Evolutionary conservation across 2,329 filamentous ascomycete genomes (phyloP).

Genomic region (Chaetomiaceae sp.): DNA sequence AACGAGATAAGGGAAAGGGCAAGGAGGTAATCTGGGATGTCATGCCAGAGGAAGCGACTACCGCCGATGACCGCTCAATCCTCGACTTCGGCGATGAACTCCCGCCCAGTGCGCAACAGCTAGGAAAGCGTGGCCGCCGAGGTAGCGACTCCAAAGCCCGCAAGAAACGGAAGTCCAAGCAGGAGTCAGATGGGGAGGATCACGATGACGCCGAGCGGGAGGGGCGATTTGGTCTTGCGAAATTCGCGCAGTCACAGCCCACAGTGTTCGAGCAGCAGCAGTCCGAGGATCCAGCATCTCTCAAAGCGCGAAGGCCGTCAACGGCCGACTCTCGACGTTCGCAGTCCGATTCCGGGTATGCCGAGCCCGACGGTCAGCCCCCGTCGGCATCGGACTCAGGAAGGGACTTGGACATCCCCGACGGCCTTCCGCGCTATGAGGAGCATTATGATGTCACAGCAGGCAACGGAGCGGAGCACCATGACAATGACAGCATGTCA

Average conservation of each 20-base stretch:
- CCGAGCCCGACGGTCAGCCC: not conserved
- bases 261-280: not conserved
- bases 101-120: slow-evolving; percentile 4
- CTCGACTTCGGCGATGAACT: not conserved
- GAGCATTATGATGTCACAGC: not conserved
- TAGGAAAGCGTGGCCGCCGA: not conserved
- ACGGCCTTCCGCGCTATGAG: not conserved
- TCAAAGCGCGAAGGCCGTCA: not conserved
- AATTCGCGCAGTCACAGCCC: not conserved
- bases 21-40: not conserved
- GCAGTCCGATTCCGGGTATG: not conserved
- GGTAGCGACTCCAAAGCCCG: slow-evolving; percentile 1
- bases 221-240: not conserved
- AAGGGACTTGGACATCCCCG: not conserved
- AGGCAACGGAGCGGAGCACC: not conserved
- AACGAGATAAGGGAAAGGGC: not conserved
- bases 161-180: not conserved
- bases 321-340: not conserved
- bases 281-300: not conserved
- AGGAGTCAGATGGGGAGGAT: not conserved
- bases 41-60: not conserved
- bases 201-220: not conserved
- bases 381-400: not conserved
- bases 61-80: not conserved
- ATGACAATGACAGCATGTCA: not conserved